Base-by-base conservation (phyloP, 345 rosid species). In the Heritiera fomes region DNA sequence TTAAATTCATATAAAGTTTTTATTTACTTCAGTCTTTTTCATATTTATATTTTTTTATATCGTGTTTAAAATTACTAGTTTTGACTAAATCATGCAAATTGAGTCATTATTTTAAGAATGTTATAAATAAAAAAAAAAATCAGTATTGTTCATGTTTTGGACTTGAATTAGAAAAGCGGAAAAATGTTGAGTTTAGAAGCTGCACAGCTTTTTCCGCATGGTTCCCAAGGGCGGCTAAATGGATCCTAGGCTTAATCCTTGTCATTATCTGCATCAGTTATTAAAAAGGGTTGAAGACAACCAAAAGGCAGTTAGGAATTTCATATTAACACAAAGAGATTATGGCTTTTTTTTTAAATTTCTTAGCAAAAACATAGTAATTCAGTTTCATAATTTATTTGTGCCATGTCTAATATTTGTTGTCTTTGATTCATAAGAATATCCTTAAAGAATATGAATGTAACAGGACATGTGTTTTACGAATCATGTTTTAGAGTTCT, bases 181-280 rank as follows among this genome's bases (percentile, higher is more conserved):
- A 62, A 61, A 32, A 52, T 13, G 66, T 61, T 23, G 9, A n/a
- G 34, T 23, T 58, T 18, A 23, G 61, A 23, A 59, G 13, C 6
- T 59, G 34, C 64, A 50, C 4, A 15, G 61, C 60, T 52, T 52
- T 71, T 30, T 15, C 1, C 2, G 8, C 75, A 30, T 71, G 38
- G 75, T 50, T 60, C 60, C 45, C 45, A 50, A 52, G 49, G 74
- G 9, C 49, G 60, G 12, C 45, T 32, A 50, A 71, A 50, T 56
- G 75, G 75, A 71, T 71, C 75, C 75, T 71, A 71, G 40, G 75
- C 75, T 15, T 47, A 70, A 49, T 20, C 43, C 13, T 70, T 28
- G 45, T 63, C 45, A 63, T 61, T 34, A 32, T 34, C 68, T 30
- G 15, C 34, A 45, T 61, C 30, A 8, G 0, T 30, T 1, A 12